Evolutionary conservation across 805 yeast species (phyloP).

Genomic region (Wickerhamiella kazuoi): DNA sequence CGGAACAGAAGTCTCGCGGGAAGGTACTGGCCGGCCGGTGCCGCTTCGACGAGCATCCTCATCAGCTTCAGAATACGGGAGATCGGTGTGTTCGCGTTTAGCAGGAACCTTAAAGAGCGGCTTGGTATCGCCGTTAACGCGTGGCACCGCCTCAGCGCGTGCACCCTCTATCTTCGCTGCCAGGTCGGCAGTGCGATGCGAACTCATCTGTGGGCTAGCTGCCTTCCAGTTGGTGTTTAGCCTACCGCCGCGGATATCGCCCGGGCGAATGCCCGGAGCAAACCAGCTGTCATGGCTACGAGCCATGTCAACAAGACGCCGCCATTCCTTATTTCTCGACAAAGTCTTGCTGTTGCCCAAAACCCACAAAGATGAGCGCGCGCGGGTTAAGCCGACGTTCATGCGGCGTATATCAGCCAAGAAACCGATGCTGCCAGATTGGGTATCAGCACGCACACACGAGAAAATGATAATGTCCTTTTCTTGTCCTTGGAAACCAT

Average conservation of each 20-base stretch:
- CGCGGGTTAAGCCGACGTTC: constrained; percentile 95
- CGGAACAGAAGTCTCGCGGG: too few relatives aligned
- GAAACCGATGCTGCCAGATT: constrained; percentile 53
- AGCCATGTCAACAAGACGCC: constrained; percentile 29
- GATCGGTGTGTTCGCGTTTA: too few relatives aligned
- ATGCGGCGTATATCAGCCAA: constrained; percentile 81
- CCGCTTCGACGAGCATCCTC: too few relatives aligned
- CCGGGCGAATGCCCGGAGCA: not conserved
- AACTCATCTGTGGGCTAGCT: too few relatives aligned
- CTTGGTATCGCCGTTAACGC: too few relatives aligned
- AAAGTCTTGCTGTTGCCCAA: constrained; percentile 64
- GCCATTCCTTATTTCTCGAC: constrained; percentile 54
- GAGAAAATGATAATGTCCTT: constrained; percentile 86
- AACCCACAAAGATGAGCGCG: constrained; percentile 81
- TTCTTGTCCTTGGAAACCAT: constrained; percentile 97
- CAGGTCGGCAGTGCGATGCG: too few relatives aligned
- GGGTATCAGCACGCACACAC: constrained; percentile 74
- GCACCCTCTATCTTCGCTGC: too few relatives aligned
- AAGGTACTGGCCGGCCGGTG: too few relatives aligned
- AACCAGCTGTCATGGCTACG: not conserved
- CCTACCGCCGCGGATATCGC: not conserved
- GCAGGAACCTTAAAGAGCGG: too few relatives aligned
- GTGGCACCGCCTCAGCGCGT: too few relatives aligned
- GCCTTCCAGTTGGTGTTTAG: not conserved
- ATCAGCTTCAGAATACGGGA: too few relatives aligned